Base-by-base conservation (phyloP, 225 moss, liverwort and hornwort genomes). In the Lunularia cruciata region DNA sequence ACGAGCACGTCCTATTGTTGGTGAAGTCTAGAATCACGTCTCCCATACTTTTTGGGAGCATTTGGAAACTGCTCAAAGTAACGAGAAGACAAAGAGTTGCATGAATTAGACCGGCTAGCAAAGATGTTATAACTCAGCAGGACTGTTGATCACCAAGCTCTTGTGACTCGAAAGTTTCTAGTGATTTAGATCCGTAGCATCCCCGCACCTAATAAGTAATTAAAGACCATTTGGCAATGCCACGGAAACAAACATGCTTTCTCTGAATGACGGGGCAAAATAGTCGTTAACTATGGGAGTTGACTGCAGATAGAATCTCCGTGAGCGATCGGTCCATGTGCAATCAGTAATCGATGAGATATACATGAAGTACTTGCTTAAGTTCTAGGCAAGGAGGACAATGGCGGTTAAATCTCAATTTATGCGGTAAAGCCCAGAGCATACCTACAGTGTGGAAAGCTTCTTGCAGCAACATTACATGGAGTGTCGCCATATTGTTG, bases 231-330 rank as follows among this genome's bases (percentile, higher is more conserved):
- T 46, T 64, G 64, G 27, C 45, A 52, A n/a, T 65, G 47, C 46
- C 46, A 33, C 47, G 46, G 31, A 46, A 45, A 45, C 27, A 47
- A 47, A 9, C 31, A 47, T 65, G 65, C 65, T 33, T 65, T 47
- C 63, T 25, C 61, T 48, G 65, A 33, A 48, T 65, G 46, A 47
- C 47, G 46, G 47, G 65, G 15, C 32, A 8, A 43, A 65, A 31
- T 46, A 65, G 65, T 65, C 65, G 47, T 65, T 65, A 65, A 65
- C 65, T 65, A 65, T 65, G 47, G 65, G 46, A 65, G 65, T 65
- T 65, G 65, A 65, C 65, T 65, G 65, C 65, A 65, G 65, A 65
- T 65, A 65, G 65, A 65, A 45, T 39, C 46, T 65, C 65, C 65
- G 65, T 47, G 46, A 65, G 65, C 65, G 65, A 65, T 65, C 65